These are phyloP conservation scores for Citropsis articulata DNA, from an alignment of 345 rosid species.

Conservation along the genomic window DNA sequence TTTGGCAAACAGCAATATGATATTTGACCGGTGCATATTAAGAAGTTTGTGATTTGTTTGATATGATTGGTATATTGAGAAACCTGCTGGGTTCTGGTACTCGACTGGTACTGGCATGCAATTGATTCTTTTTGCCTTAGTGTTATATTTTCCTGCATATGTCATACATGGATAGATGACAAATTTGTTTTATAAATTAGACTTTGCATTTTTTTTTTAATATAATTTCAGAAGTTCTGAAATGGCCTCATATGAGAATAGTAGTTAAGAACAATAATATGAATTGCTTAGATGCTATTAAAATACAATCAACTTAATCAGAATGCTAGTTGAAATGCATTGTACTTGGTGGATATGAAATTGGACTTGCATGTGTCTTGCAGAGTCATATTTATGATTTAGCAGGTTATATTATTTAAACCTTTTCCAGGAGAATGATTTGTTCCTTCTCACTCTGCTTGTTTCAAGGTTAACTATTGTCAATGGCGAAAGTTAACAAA, in stretches of 20 bases:
- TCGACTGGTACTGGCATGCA: not conserved
- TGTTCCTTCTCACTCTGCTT: not conserved
- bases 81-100: not conserved
- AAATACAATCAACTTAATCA: not conserved
- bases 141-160: not conserved
- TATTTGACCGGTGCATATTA: not conserved
- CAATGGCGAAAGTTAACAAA: constrained; percentile 62
- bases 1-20: not conserved
- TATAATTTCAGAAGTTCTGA: not conserved
- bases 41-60: not conserved
- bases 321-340: constrained; percentile 1
- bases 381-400: not conserved
- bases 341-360: not conserved
- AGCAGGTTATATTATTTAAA: not conserved
- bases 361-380: not conserved
- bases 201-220: not conserved
- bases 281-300: not conserved
- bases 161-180: not conserved
- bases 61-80: not conserved
- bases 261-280: not conserved
- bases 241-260: not conserved
- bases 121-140: not conserved
- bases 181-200: not conserved
- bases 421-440: not conserved
- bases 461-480: constrained; percentile 20